These are phyloP conservation scores for Adenanthera pavonina DNA, from an alignment of 306 rosid species.

Conservation along the genomic window DNA sequence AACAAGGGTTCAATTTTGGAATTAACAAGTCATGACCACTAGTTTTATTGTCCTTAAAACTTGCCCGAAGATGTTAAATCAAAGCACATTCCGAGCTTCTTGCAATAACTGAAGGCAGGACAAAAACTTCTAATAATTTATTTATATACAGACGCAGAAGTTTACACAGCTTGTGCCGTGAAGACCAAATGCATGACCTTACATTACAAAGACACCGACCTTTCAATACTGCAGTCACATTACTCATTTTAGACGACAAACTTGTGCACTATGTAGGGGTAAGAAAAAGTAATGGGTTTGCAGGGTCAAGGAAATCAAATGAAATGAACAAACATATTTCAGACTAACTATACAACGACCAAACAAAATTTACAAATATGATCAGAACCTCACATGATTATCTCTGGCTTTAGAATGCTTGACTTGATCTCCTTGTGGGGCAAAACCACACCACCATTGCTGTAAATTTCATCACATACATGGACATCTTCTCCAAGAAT, in stretches of 20 bases:
- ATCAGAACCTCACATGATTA: conserved; percentile 73
- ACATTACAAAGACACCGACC: conserved; percentile 28
- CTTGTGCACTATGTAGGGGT: conserved; percentile 21
- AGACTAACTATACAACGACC: conserved; percentile 36
- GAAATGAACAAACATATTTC: conserved; percentile 28
- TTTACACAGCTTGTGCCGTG: conserved; percentile 30
- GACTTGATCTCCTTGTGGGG: conserved; percentile 98
- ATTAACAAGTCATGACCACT: neutral
- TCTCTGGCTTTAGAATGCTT: conserved; percentile 96
- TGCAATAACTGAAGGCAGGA: neutral
- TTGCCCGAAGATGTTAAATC: neutral
- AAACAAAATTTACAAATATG: conserved; percentile 31
- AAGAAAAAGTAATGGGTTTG: conserved; percentile 9
- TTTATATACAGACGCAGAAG: conserved; percentile 23
- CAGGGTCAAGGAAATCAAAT: conserved; percentile 2
- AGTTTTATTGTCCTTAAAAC: neutral
- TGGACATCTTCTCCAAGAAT: conserved; percentile 98
- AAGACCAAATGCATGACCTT: conserved; percentile 26
- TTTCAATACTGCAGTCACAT: conserved; percentile 20
- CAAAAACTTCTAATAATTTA: conserved; percentile 18
- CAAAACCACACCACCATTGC: conserved; percentile 93
- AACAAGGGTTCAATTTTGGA: neutral
- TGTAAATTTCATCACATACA: conserved; percentile 89
- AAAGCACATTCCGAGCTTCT: neutral
- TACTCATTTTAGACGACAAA: conserved; percentile 29